These are phyloP conservation scores for Zymoseptoria pseudotritici DNA, from an alignment of 2,329 filamentous ascomycete species.

Conservation along the genomic window DNA sequence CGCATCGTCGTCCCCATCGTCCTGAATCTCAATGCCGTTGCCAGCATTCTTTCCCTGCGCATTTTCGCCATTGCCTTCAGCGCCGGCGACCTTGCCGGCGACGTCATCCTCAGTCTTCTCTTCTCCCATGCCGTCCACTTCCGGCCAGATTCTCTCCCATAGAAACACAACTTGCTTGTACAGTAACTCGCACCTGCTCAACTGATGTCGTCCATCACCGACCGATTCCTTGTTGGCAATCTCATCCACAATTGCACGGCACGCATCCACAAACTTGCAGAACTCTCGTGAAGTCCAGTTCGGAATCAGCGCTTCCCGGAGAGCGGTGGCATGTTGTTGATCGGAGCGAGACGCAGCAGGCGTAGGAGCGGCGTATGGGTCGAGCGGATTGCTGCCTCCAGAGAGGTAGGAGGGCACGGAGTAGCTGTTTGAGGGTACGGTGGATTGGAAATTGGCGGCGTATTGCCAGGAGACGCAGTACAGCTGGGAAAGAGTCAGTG, in stretches of 20 bases:
- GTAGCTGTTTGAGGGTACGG: slow-evolving; percentile 24
- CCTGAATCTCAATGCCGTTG: slow-evolving; percentile 13
- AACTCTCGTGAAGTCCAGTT: slow-evolving; percentile 47
- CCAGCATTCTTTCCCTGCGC: slow-evolving; percentile 2
- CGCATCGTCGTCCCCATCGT: slow-evolving; percentile 13
- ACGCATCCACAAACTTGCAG: slow-evolving; percentile 44
- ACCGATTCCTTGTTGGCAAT: slow-evolving; percentile 41
- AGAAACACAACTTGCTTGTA: slow-evolving; percentile 44
- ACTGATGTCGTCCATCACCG: slow-evolving; percentile 42
- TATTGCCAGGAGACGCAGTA: slow-evolving; percentile 44
- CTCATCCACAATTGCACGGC: slow-evolving; percentile 42
- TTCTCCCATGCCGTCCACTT: slow-evolving; percentile 44
- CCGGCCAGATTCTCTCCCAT: slow-evolving; percentile 43
- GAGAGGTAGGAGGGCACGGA: slow-evolving; percentile 27
- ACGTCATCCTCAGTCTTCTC: slow-evolving; percentile 30
- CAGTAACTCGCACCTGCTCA: slow-evolving; percentile 40
- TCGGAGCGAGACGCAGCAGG: slow-evolving; percentile 13
- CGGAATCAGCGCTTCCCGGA: slow-evolving; percentile 44
- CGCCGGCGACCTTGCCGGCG: slow-evolving; percentile 2
- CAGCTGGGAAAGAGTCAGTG: slow-evolving; percentile 28
- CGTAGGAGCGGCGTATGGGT: slow-evolving; percentile 2
- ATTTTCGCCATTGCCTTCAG: slow-evolving; percentile 7
- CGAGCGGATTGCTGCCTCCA: slow-evolving; percentile 8
- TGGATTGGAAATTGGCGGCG: slow-evolving; percentile 36
- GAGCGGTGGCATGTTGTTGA: slow-evolving; percentile 41